phyloP scores from a whole-genome alignment of 768 basidiomycete genomes.

The Mycena rosella region DNA sequence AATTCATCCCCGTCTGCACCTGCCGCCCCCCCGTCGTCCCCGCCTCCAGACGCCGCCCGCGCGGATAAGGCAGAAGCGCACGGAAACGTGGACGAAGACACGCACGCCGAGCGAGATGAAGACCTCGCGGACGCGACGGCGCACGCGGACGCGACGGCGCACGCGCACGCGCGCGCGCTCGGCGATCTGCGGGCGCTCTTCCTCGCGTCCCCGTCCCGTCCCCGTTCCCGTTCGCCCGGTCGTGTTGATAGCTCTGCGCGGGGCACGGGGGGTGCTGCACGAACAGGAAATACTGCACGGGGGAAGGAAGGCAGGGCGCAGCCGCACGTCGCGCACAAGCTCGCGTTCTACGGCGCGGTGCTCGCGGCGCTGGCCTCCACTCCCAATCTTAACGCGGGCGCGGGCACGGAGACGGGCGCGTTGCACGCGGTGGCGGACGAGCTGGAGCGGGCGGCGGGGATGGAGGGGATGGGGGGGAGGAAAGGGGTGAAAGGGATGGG shows the following conservation, averaged over 20 bases:
- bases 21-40: too few species aligned
- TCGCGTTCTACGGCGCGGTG: conserved; percentile 76
- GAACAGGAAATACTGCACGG: too few species aligned
- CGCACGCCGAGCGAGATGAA: not conserved
- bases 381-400: too few species aligned
- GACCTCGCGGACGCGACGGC: not conserved
- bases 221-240: too few species aligned
- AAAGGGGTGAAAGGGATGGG: too few species aligned
- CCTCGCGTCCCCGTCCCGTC: conserved; percentile 13
- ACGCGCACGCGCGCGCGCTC: conserved; percentile 52
- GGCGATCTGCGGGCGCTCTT: conserved; percentile 68
- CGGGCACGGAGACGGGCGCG: not conserved
- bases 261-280: too few species aligned
- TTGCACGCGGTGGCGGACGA: conserved; percentile 9
- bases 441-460: conserved; percentile 22
- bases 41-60: too few species aligned
- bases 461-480: not conserved
- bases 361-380: too few species aligned
- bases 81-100: too few species aligned
- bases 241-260: too few species aligned
- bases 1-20: not conserved
- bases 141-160: not conserved
- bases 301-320: too few species aligned
- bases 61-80: too few species aligned
- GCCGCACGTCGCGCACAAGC: conserved; percentile 65